These are phyloP conservation scores for Tardiomyces digboiensis DNA, from an alignment of 1,139 yeast genomes.

Conservation along the genomic window DNA sequence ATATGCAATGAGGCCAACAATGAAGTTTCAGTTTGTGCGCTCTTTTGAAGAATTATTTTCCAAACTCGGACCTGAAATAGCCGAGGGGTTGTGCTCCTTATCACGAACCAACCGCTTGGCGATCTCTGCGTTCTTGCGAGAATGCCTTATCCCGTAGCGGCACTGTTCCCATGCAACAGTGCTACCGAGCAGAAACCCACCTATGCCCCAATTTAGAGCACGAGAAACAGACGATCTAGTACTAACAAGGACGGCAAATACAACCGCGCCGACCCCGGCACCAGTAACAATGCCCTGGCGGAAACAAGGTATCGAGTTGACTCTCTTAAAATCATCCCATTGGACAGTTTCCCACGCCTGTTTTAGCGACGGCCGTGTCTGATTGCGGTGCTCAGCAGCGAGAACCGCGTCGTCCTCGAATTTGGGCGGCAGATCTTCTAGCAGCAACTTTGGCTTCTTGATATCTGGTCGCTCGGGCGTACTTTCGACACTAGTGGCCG, in stretches of 20 bases:
- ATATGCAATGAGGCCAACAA: no score
- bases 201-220: constrained; percentile 75
- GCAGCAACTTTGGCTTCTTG: constrained; percentile 10
- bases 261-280: constrained; percentile 72
- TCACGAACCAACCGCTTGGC: constrained; percentile 8
- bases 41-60: no score
- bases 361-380: constrained; percentile 12
- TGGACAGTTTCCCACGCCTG: constrained; percentile 17
- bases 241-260: constrained; percentile 53
- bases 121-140: constrained; percentile 44
- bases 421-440: constrained; percentile 27
- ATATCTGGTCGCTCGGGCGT: neutral
- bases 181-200: constrained; percentile 73
- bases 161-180: constrained; percentile 93
- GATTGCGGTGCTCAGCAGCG: constrained; percentile 6
- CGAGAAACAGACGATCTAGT: constrained; percentile 54
- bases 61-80: no score
- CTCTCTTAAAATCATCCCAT: constrained; percentile 46
- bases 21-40: no score
- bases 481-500: neutral
- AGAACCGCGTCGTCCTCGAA: constrained; percentile 20
- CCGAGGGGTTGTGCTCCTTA: no score
- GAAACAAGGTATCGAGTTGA: constrained; percentile 75
- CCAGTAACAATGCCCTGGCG: constrained; percentile 86
- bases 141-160: constrained; percentile 55